phyloP scores from a whole-genome alignment of 2,329 filamentous ascomycete genomes.

The Orbilia brochopaga region DNA sequence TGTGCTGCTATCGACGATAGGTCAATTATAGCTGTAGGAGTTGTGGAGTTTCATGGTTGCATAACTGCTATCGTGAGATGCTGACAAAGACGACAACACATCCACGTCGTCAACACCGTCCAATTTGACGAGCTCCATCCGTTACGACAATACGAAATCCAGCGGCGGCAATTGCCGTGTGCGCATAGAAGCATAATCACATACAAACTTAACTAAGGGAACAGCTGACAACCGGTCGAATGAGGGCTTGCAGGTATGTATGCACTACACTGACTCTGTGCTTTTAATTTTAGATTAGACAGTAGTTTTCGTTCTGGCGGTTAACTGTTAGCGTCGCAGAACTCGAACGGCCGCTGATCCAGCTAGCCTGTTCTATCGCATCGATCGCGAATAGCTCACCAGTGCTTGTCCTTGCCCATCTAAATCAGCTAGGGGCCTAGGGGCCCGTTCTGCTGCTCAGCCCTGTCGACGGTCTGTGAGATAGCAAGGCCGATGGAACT shows the following conservation, averaged over 20 bases:
- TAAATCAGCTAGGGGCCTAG: no score
- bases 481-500: no score
- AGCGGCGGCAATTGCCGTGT: not conserved
- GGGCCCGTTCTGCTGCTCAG: not conserved
- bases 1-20: no score
- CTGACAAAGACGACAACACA: not conserved
- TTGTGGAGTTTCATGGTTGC: no score
- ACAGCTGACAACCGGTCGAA: slow-evolving; percentile 10
- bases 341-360: not conserved
- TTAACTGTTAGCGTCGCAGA: slow-evolving; percentile 8
- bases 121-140: not conserved
- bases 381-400: no score
- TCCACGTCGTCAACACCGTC: slow-evolving; percentile 20
- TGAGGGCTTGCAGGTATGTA: not conserved
- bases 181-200: not conserved
- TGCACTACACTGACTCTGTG: not conserved
- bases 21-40: no score
- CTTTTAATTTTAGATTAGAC: slow-evolving; percentile 6
- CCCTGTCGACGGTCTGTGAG: not conserved
- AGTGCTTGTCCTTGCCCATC: no score
- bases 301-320: slow-evolving; percentile 30
- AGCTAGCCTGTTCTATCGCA: not conserved
- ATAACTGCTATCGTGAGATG: no score
- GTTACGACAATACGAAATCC: slow-evolving; percentile 22
- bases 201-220: no score